Evolutionary conservation across 495 filamentous ascomycete genomes (phyloP).

Genomic region (Aspergillus mulundensis): DNA sequence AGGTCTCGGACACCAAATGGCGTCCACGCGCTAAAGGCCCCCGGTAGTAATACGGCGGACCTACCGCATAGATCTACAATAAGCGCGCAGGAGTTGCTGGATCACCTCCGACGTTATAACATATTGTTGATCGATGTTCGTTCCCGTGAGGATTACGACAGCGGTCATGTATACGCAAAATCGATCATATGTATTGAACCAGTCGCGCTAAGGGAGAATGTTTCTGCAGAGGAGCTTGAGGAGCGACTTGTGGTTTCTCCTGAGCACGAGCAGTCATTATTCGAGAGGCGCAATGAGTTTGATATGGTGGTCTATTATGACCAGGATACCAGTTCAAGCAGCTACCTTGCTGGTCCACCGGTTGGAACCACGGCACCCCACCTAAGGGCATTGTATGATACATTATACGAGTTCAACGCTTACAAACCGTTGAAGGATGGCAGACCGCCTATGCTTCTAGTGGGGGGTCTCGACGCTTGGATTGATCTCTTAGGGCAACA

Average conservation of each 20-base stretch:
- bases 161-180: conserved; percentile 78
- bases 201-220: conserved; percentile 65
- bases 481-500: conserved; percentile 68
- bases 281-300: conserved; percentile 71
- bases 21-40: conserved; percentile 27
- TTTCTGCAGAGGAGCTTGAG: conserved; percentile 80
- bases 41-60: conserved; percentile 39
- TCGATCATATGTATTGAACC: conserved; percentile 89
- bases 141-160: conserved; percentile 73
- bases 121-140: conserved; percentile 86
- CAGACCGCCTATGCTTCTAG: conserved; percentile 67
- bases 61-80: conserved; percentile 62
- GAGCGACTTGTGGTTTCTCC: conserved; percentile 80
- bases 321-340: conserved; percentile 54
- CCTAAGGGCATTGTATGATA: conserved; percentile 67
- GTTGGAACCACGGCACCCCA: conserved; percentile 51
- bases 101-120: conserved; percentile 58
- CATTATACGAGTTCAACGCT: conserved; percentile 76
- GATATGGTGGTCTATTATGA: conserved; percentile 93
- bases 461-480: conserved; percentile 85
- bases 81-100: conserved; percentile 58
- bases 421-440: conserved; percentile 65
- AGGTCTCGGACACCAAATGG: conserved; percentile 44
- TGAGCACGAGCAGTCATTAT: conserved; percentile 64
- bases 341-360: conserved; percentile 44